Evolutionary conservation across 1,284 basidiomycete genomes (phyloP).

Genomic region (Ceratobasidium sp.): DNA sequence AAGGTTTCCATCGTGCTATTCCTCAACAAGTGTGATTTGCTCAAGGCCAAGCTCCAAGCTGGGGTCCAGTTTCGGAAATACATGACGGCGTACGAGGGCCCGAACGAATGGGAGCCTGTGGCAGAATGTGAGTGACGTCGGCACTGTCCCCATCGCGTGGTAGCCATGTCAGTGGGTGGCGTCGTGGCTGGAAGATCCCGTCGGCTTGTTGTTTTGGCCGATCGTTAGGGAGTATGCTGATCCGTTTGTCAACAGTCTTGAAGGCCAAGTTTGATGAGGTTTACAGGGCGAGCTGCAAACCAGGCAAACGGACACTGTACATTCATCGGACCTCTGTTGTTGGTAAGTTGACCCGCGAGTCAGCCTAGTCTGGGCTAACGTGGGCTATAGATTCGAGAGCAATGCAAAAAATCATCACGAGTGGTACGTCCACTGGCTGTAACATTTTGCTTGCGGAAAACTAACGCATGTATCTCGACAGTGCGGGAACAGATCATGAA

Average conservation of each 20-base stretch:
- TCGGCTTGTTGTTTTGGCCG: neutral
- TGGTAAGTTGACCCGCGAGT: neutral
- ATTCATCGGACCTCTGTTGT: constrained; percentile 14
- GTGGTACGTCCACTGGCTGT: constrained; percentile 3
- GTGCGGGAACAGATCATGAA: constrained; percentile 32
- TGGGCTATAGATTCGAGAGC: constrained; percentile 3
- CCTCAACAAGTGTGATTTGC: constrained; percentile 40
- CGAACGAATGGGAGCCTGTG: constrained; percentile 25
- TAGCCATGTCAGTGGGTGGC: neutral
- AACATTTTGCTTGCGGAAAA: neutral
- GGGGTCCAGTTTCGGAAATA: constrained; percentile 37
- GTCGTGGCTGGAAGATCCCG: neutral
- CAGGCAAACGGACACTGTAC: constrained; percentile 19
- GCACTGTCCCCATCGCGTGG: no score
- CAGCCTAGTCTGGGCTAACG: neutral
- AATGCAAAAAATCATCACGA: constrained; percentile 10
- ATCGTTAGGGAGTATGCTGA: neutral
- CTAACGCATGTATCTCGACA: neutral
- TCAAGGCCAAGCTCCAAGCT: constrained; percentile 40
- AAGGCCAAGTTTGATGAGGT: constrained; percentile 21
- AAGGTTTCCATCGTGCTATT: constrained; percentile 40
- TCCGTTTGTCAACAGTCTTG: neutral
- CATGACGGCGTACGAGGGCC: constrained; percentile 29
- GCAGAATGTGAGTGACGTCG: constrained; percentile 32
- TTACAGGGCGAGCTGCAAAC: constrained; percentile 14